Conservation (phyloP, 768 basidiomycete species). For the Leccinum boreale region DNA sequence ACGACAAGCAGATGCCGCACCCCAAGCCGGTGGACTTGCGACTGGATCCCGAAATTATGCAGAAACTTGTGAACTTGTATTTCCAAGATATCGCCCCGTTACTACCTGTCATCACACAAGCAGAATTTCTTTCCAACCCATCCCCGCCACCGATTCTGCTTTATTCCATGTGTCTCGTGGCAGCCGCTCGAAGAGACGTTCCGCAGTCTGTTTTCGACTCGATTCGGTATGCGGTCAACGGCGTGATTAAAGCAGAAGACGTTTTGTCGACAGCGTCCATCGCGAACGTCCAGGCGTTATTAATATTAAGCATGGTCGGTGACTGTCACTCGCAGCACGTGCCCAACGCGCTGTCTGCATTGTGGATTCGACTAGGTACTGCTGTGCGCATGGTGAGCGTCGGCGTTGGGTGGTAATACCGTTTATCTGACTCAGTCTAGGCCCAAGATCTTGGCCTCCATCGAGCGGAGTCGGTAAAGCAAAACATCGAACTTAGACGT, state of each 20-base stretch:
- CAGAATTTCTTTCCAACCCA: slow-evolving; percentile 77
- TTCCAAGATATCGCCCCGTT: slow-evolving; percentile 87
- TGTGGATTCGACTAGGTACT: slow-evolving; percentile 83
- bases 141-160: slow-evolving; percentile 79
- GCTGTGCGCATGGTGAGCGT: slow-evolving; percentile 88
- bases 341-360: slow-evolving; percentile 77
- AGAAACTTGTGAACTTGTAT: slow-evolving; percentile 86
- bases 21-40: slow-evolving; percentile 68
- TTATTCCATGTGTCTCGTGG: slow-evolving; percentile 92
- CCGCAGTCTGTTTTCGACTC: slow-evolving; percentile 87
- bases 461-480: slow-evolving; percentile 82
- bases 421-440: slow-evolving; percentile 38
- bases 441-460: slow-evolving; percentile 97
- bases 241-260: slow-evolving; percentile 84
- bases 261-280: slow-evolving; percentile 84
- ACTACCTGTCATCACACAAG: slow-evolving; percentile 83
- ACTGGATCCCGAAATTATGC: slow-evolving; percentile 74
- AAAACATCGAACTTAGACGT: slow-evolving; percentile 81
- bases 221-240: slow-evolving; percentile 84
- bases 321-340: slow-evolving; percentile 91
- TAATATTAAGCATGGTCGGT: slow-evolving; percentile 83
- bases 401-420: slow-evolving; percentile 2
- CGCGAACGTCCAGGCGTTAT: slow-evolving; percentile 81
- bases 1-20: slow-evolving; percentile 52
- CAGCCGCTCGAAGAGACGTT: slow-evolving; percentile 80